Conservation (phyloP, 2,329 filamentous ascomycete species). For the Orbilia brochopaga region DNA sequence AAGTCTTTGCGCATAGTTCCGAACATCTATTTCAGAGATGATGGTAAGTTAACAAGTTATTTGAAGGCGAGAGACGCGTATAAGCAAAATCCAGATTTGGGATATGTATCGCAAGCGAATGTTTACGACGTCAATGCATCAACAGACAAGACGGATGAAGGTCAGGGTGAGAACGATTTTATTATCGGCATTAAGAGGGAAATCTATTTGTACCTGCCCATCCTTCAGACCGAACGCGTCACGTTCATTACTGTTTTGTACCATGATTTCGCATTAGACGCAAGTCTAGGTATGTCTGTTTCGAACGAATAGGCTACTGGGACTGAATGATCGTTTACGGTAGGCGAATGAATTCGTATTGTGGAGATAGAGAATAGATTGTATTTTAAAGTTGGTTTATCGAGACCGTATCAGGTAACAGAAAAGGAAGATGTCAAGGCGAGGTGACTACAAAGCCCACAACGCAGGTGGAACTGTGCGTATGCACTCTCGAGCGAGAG, state of each 20-base stretch:
- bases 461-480: not conserved
- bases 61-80: not conserved
- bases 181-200: not conserved
- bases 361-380: not conserved
- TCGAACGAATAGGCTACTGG: not conserved
- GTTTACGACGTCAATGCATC: no score
- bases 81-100: not conserved
- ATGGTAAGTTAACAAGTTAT: not conserved
- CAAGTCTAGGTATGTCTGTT: not conserved
- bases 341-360: not conserved
- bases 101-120: not conserved
- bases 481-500: not conserved
- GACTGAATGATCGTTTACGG: not conserved
- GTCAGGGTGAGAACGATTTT: not conserved
- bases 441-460: conserved; percentile 3
- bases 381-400: not conserved
- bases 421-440: not conserved
- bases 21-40: conserved; percentile 16
- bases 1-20: conserved; percentile 32
- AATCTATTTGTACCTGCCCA: conserved; percentile 29
- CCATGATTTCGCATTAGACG: conserved; percentile 2
- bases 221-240: conserved; percentile 5
- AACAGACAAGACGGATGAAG: not conserved
- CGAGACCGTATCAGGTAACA: not conserved
- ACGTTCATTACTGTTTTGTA: not conserved